These are phyloP conservation scores for Colletotrichum sp. DNA, from an alignment of 2,329 filamentous ascomycete species.

Conservation along the genomic window DNA sequence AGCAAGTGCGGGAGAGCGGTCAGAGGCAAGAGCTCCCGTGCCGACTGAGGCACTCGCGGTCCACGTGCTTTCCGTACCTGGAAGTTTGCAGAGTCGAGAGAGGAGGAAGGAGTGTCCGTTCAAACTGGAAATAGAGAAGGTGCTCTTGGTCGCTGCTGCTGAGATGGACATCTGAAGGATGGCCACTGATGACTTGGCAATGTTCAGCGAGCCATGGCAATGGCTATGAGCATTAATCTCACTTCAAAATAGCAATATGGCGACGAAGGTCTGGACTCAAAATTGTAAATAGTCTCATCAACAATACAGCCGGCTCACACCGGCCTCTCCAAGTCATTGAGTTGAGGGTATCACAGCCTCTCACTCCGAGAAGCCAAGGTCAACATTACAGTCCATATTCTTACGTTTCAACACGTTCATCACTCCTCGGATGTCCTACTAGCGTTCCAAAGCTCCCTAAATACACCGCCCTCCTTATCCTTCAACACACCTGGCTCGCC, in stretches of 20 bases:
- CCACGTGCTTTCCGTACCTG: background rate
- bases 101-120: background rate
- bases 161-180: background rate
- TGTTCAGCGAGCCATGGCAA: background rate
- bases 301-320: background rate
- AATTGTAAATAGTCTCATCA: background rate
- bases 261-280: background rate
- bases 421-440: background rate
- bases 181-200: background rate
- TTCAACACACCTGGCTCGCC: background rate
- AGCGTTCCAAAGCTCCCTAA: conserved; percentile 6
- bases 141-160: background rate
- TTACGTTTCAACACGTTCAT: background rate
- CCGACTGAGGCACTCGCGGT: background rate
- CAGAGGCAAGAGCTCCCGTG: background rate
- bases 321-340: background rate
- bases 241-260: background rate
- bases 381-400: background rate
- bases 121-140: background rate
- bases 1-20: background rate
- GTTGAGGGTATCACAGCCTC: background rate
- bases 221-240: background rate
- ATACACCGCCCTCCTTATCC: background rate
- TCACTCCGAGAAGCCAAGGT: background rate
- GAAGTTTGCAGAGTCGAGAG: background rate